Evolutionary conservation across 352 stramenopile genomes (phyloP).

Genomic region (Pythium monospermum): DNA sequence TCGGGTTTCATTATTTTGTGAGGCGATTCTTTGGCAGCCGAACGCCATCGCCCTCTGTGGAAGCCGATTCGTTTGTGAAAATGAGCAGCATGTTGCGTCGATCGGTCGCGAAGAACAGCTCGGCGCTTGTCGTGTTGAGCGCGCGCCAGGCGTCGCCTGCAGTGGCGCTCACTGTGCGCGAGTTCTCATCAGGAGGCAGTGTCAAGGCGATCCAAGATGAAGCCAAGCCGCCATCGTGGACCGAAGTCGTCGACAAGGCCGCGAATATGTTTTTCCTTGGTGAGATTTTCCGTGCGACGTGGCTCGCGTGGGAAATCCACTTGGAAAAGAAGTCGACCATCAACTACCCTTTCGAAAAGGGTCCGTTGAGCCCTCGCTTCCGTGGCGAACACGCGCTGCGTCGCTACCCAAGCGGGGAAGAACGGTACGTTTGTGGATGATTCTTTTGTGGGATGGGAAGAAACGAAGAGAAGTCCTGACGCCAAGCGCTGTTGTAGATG

Average conservation of each 20-base stretch:
- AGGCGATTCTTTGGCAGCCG: too few species aligned
- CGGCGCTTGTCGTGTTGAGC: conserved; percentile 15
- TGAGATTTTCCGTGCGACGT: conserved; percentile 74
- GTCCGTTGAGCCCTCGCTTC: conserved; percentile 95
- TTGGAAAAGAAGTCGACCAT: conserved; percentile 95
- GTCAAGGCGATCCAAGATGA: conserved; percentile 20
- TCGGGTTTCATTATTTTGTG: too few species aligned
- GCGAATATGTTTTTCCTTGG: conserved; percentile 82
- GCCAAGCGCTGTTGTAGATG: conserved; percentile 54
- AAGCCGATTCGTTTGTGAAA: not conserved
- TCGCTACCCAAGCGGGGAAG: conserved; percentile 98
- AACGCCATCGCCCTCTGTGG: not conserved
- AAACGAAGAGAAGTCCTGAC: not conserved
- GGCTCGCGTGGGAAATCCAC: conserved; percentile 78
- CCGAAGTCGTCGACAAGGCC: conserved; percentile 75
- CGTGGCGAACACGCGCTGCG: conserved; percentile 97
- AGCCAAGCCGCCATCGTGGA: conserved; percentile 57
- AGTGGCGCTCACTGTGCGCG: conserved; percentile 21
- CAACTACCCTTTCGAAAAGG: conserved; percentile 99
- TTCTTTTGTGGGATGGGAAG: too few species aligned
- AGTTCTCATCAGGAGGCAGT: conserved; percentile 14
- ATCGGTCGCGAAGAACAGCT: conserved; percentile 28
- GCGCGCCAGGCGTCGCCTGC: conserved; percentile 15
- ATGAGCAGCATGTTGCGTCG: conserved; percentile 47
- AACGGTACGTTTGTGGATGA: conserved; percentile 72